Evolutionary conservation across 192 early-diverging fungal species (phyloP), one percentile per base, ranked within the genome.

Genomic region (Linnemannia schmuckeri): DNA sequence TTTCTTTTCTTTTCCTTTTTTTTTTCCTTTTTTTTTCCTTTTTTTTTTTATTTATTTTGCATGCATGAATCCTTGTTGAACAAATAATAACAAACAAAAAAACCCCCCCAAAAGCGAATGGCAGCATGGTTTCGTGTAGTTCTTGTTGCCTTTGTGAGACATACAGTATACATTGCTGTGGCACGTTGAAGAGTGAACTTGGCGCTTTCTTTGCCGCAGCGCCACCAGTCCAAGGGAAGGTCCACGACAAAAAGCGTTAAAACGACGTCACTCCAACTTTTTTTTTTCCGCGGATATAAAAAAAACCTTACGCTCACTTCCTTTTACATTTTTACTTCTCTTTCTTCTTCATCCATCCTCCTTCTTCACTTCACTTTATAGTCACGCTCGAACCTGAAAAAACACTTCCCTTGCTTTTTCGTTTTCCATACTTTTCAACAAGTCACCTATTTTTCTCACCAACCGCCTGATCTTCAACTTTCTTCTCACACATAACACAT

Each of bases 321-420:
- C n/a, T 33, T 71, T 71, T 71, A 70, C 33, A 72, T 71, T 40
- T 54, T 55, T 13, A 27, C 46, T 30, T 37, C 15, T 78, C 78
- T 35, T 54, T 63, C 7, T 22, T 41, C 63, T 63, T 80, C 38
- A 5, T 18, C 20, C 30, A 30, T 49, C 20, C 47, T 24, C 54
- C 46, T 40, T 37, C 55, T 44, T 42, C 55, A 8, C n/a, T 38
- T 41, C 35, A 6, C 40, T 30, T 15, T 42, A 44, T 33, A 13
- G 61, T 30, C 61, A 63, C 61, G 10, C 27, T 30, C 24, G 27
- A 63, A 17, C 4, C 38, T n/a, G n/a, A n/a, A n/a, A n/a, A n/a
- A n/a, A n/a, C n/a, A 49, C 33, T 13, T 66, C 13, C 10, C 30
- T 12, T 52, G 49, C 1, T 30, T 33, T 27, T 15, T 27, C 8